Base-by-base conservation (phyloP, 805 yeast genomes). In the Candida montana region DNA sequence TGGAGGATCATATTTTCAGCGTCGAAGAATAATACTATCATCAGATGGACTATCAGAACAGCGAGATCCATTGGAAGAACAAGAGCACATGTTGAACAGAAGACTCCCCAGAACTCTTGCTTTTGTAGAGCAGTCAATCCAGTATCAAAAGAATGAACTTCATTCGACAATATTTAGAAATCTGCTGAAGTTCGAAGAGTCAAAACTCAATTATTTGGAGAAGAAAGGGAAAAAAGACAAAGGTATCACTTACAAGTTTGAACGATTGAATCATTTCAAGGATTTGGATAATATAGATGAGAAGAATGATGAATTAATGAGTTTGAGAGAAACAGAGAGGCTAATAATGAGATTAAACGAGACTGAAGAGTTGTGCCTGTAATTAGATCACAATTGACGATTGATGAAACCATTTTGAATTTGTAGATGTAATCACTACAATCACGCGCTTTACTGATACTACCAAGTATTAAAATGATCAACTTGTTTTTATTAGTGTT, bases 321-420 rank as follows among this genome's bases (percentile, higher is more conserved):
- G 41, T n/a, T 23, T 39, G 2, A 43, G 37, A 33, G 43, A 43
- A 17, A 36, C 33, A 35, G 46, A 43, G 13, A 32, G 37, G 27
- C 10, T 23, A 9, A 31, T 43, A 3, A 43, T 43, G 46, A 36
- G 40, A 27, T 26, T 43, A 2, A 43, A 43, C 36, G 46, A 43
- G 24, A 33, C 37, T 6, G 46, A 43, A 26, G 38, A 20, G 7
- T 27, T 40, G 35, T 43, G 46, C 29, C 8, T 43, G 21, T 43
- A 36, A 23, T 5, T 27, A 23, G 15, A 23, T 15, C 10, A 16
- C 11, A 21, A 26, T 28, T 13, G 13, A 31, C 16, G 7, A n/a
- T 6, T 16, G 15, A 18, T 31, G 12, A 31, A 31, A 31, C n/a
- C n/a, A n/a, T n/a, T n/a, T n/a, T n/a, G n/a, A n/a, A n/a, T n/a